Conservation (phyloP, 2,329 filamentous ascomycete species). For the Teratosphaeria epicoccoides region DNA sequence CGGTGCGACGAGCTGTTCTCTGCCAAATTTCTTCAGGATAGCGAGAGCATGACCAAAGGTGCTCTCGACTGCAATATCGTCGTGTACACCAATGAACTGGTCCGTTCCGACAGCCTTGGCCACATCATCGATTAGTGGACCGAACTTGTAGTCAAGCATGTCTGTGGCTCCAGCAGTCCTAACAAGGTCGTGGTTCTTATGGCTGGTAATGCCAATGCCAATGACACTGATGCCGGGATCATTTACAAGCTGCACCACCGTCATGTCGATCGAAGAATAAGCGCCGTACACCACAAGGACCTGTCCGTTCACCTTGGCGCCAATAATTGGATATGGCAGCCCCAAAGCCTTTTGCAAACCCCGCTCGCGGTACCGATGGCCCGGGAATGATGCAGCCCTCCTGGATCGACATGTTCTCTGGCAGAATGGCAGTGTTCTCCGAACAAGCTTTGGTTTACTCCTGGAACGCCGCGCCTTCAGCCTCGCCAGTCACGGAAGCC, state of each 20-base stretch:
- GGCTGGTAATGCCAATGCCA: background rate
- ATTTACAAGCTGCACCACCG: background rate
- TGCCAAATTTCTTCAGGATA: background rate
- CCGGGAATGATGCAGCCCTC: too few species aligned
- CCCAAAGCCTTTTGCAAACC: too few species aligned
- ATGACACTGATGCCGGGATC: background rate
- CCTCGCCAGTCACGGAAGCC: too few species aligned
- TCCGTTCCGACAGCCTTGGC: background rate
- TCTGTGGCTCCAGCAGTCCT: background rate
- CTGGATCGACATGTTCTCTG: too few species aligned
- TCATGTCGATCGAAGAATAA: background rate
- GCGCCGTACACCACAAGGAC: background rate
- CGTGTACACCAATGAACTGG: background rate
- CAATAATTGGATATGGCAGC: too few species aligned
- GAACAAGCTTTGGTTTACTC: too few species aligned
- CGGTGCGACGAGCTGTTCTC: background rate
- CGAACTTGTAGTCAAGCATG: background rate
- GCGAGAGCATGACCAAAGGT: background rate
- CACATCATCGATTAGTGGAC: background rate
- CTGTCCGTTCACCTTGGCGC: too few species aligned
- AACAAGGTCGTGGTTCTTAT: background rate
- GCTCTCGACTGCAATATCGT: background rate
- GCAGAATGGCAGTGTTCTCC: too few species aligned
- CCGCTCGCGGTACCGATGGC: too few species aligned
- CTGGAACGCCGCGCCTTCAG: too few species aligned